Evolutionary conservation across 73 alveolate genomes (phyloP), one percentile per base, ranked within the genome.

Genomic region (Paramecium biaurelia): DNA sequence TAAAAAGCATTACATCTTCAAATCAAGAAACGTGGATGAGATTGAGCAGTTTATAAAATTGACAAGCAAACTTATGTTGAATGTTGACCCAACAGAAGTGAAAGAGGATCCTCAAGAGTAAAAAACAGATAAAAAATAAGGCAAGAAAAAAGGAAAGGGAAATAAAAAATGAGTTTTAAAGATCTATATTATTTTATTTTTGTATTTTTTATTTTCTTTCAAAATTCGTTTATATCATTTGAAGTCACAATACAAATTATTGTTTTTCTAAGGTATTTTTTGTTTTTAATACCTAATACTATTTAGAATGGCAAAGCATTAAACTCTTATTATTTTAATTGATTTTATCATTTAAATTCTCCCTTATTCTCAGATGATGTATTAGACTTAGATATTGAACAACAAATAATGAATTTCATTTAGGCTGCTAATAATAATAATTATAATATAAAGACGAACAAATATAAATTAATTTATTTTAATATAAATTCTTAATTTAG

Each of bases 61-160:
- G 49, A 79, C 90, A 43, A 43, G 76, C 74, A 79, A 79, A 79
- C 34, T 79, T 0, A 79, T 79, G 72, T 47, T 79, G 47, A 79
- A 79, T 79, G 90, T 79, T n/a, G 90, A 79, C 43, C 90, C 90
- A 30, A 79, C 5, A 20, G 90, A 79, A 12, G 90, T 74, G 4
- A 41, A 37, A 37, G 87, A 74, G 21, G 87, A 74, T 9, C 34
- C 32, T 34, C 35, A 34, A 37, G 87, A 37, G 4, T 0, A 1
- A 12, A 74, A 74, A 74, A 35, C 28, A 6, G 87, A 63, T 63
- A 63, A 74, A 74, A 41, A 37, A 18, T 20, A 74, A 41, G 87
- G 23, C 56, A 74, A 74, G 58, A 74, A 74, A 41, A 74, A 74
- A 7, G 87, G 87, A 11, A 74, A 74, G 35, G 87, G 87, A 74